Conservation (phyloP, 345 rosid genomes). For the Limnanthes douglasii region DNA sequence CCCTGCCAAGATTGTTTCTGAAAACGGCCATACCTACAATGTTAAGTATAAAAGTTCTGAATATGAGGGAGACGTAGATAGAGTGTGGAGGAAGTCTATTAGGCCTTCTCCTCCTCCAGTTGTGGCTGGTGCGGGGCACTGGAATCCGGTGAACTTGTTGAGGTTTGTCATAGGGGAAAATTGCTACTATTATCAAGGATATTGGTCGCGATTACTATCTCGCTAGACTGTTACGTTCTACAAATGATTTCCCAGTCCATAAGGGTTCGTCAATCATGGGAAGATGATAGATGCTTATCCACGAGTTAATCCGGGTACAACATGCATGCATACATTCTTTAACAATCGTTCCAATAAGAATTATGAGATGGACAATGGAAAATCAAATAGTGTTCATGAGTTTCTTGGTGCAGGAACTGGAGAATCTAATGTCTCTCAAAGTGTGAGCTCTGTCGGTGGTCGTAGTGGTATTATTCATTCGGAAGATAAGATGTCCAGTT, state of each 20-base stretch:
- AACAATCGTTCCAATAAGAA: too few species aligned
- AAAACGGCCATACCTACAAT: too few species aligned
- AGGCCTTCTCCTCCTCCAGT: constrained; percentile 41
- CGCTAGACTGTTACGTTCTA: constrained; percentile 18
- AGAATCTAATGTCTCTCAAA: too few species aligned
- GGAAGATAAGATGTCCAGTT: background rate
- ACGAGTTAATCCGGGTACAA: too few species aligned
- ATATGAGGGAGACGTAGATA: constrained; percentile 12
- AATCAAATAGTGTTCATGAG: too few species aligned
- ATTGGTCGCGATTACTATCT: constrained; percentile 13
- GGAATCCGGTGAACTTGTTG: constrained; percentile 34
- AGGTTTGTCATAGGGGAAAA: constrained; percentile 31
- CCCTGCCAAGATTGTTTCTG: constrained; percentile 23
- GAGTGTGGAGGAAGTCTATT: constrained; percentile 25
- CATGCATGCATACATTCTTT: too few species aligned
- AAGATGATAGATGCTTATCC: constrained; percentile 26
- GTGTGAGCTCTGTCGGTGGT: constrained; percentile 14
- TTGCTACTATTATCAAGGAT: constrained; percentile 16
- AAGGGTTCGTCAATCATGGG: constrained; percentile 37
- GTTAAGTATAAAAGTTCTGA: too few species aligned
- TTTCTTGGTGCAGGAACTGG: too few species aligned
- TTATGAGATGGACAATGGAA: too few species aligned
- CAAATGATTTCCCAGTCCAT: constrained; percentile 10
- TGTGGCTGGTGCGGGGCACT: constrained; percentile 7
- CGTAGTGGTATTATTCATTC: constrained; percentile 4